phyloP scores from a whole-genome alignment of 176 grass and related monocot genomes.

The Juncus effusus region DNA sequence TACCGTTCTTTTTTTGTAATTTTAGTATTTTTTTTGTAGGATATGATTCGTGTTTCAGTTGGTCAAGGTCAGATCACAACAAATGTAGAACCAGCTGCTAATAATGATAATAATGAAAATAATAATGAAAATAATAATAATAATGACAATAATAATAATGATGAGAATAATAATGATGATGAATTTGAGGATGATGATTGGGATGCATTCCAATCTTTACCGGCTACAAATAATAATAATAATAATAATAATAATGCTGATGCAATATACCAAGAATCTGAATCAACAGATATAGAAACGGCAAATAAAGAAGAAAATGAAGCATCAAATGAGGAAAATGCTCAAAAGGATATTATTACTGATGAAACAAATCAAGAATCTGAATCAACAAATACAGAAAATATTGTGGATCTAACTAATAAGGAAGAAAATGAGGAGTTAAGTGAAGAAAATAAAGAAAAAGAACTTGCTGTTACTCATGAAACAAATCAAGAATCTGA shows the following conservation, averaged over 20 bases:
- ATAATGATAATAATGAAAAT: conserved; percentile 25
- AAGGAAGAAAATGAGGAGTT: conserved; percentile 24
- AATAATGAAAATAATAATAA: conserved; percentile 5
- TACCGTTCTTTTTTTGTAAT: conserved; percentile 1
- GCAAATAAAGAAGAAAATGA: conserved; percentile 25
- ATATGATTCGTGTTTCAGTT: conserved; percentile 85
- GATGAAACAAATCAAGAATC: conserved; percentile 18
- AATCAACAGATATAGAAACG: background rate
- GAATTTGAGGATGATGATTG: conserved; percentile 73
- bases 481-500: conserved; percentile 17
- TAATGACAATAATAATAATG: conserved; percentile 14
- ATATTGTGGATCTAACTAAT: background rate
- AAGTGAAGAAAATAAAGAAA: conserved; percentile 25
- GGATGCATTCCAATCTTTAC: conserved; percentile 89
- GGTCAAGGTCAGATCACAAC: conserved; percentile 44
- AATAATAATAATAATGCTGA: background rate
- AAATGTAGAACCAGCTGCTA: conserved; percentile 32
- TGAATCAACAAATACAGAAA: background rate
- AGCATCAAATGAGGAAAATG: conserved; percentile 24
- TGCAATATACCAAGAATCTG: conserved; percentile 10
- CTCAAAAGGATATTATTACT: conserved; percentile 8
- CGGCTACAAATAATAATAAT: conserved; percentile 33
- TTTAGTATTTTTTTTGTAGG: conserved; percentile 43
- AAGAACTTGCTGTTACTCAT: conserved; percentile 1
- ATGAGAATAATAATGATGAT: conserved; percentile 40